Conservation (phyloP, 768 basidiomycete genomes). For the Gelatoporia subvermispora region DNA sequence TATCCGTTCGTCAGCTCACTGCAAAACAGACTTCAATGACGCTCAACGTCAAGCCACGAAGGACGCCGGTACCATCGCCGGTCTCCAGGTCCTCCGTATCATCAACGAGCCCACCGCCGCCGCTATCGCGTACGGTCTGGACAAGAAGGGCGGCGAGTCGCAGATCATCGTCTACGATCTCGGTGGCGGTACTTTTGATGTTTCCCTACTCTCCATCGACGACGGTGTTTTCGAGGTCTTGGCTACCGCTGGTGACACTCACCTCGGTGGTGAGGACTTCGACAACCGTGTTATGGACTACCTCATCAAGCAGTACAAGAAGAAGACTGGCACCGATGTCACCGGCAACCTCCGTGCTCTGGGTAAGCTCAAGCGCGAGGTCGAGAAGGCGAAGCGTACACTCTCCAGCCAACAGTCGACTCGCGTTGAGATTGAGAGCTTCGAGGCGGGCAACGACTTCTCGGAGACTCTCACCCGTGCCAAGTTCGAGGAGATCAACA, state of each 20-base stretch:
- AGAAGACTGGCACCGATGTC: slow-evolving; percentile 61
- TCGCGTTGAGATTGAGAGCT: slow-evolving; percentile 91
- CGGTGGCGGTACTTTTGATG: slow-evolving; percentile 98
- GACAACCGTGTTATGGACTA: slow-evolving; percentile 72
- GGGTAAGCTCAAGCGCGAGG: slow-evolving; percentile 65
- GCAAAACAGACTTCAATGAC: slow-evolving; percentile 82
- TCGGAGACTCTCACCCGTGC: slow-evolving; percentile 95
- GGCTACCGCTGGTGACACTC: slow-evolving; percentile 61
- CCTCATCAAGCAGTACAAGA: slow-evolving; percentile 64
- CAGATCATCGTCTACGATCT: slow-evolving; percentile 98
- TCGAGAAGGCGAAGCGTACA: slow-evolving; percentile 72
- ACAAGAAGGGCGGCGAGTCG: slow-evolving; percentile 91
- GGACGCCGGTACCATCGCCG: slow-evolving; percentile 93
- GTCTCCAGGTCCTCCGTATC: slow-evolving; percentile 92
- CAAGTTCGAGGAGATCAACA: slow-evolving; percentile 98
- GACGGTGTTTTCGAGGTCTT: slow-evolving; percentile 57
- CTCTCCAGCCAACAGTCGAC: slow-evolving; percentile 87
- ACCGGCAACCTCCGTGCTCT: slow-evolving; percentile 58
- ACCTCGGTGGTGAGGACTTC: slow-evolving; percentile 63
- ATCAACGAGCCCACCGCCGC: slow-evolving; percentile 98
- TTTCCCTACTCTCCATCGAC: slow-evolving; percentile 78
- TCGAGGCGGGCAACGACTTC: slow-evolving; percentile 95
- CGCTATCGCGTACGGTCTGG: slow-evolving; percentile 96
- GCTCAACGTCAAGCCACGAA: slow-evolving; percentile 99
- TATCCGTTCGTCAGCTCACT: not conserved